Percentiles rank a stretch among this genome's conserved stretches.
Evolutionary conservation across 208 protist species (phyloP).

Genomic region (Acanthamoeba royreba): DNA sequence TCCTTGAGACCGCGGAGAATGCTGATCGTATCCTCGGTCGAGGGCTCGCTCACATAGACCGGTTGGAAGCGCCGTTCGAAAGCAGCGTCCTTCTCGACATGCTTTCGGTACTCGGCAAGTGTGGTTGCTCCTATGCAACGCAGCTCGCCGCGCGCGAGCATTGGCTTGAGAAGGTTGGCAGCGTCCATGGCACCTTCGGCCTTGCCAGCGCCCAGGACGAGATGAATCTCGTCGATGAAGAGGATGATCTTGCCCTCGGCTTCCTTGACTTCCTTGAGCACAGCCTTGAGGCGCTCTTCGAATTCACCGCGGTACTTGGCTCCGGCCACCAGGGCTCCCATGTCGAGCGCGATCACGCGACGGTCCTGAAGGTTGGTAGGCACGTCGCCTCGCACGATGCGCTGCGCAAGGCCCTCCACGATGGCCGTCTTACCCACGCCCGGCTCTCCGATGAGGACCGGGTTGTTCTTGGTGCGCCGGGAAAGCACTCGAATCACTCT

Average conservation of each 20-base stretch:
- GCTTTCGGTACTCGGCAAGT: constrained; percentile 95
- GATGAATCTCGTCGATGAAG: constrained; percentile 99
- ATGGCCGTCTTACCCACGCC: constrained; percentile 83
- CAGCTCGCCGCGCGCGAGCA: constrained; percentile 92
- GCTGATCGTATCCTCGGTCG: constrained; percentile 94
- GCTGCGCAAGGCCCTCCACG: constrained; percentile 91
- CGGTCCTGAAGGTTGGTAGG: constrained; percentile 80
- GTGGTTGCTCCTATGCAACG: constrained; percentile 95
- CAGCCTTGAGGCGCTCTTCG: constrained; percentile 98
- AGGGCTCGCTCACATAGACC: constrained; percentile 94
- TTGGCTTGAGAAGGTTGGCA: constrained; percentile 97
- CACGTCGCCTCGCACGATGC: constrained; percentile 89
- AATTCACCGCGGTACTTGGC: constrained; percentile 99
- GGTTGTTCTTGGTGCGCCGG: constrained; percentile 99
- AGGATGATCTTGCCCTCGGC: constrained; percentile 95
- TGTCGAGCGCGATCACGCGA: constrained; percentile 92
- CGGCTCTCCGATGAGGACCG: constrained; percentile 95
- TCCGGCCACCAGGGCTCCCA: constrained; percentile 97
- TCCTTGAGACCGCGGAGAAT: constrained; percentile 91
- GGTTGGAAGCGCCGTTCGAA: constrained; percentile 97
- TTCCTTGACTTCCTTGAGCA: constrained; percentile 97
- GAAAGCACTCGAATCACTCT: constrained; percentile 93
- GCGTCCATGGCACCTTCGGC: constrained; percentile 77
- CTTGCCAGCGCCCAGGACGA: constrained; percentile 92
- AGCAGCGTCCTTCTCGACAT: constrained; percentile 97